Percentiles rank a stretch among this genome's conserved stretches.
Conservation (phyloP, 23 red algal species). For the Gracilariopsis chorda region DNA sequence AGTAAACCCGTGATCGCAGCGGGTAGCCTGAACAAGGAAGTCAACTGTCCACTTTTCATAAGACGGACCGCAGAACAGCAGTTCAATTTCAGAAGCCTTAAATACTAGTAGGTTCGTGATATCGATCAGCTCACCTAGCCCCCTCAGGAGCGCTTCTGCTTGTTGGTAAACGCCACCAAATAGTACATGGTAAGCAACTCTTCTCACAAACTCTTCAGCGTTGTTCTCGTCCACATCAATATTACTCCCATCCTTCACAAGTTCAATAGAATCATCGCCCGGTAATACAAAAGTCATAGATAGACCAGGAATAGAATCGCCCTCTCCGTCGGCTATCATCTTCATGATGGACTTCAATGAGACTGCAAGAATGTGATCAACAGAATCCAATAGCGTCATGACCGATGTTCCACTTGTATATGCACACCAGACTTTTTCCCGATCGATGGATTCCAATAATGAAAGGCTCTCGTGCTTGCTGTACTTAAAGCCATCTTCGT, state of each 20-base stretch:
- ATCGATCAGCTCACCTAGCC: constrained; percentile 65
- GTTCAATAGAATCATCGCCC: constrained; percentile 74
- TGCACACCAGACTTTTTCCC: constrained; percentile 16
- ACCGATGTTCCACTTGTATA: constrained; percentile 33
- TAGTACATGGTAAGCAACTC: constrained; percentile 66
- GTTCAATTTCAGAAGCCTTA: constrained; percentile 61
- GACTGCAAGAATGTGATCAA: constrained; percentile 75
- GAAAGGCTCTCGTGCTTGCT: background rate
- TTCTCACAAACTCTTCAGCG: constrained; percentile 70
- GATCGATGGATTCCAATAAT: background rate
- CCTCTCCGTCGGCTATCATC: constrained; percentile 54
- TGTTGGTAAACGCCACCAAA: constrained; percentile 77
- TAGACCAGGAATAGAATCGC: constrained; percentile 57
- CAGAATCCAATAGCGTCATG: constrained; percentile 58
- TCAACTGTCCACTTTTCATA: constrained; percentile 81
- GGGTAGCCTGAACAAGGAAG: constrained; percentile 74
- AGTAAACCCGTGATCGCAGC: constrained; percentile 94
- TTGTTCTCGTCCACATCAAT: constrained; percentile 74
- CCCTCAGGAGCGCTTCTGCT: constrained; percentile 74
- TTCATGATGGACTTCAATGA: constrained; percentile 71
- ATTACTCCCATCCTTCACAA: constrained; percentile 56
- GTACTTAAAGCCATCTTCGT: background rate
- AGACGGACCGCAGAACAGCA: constrained; percentile 83
- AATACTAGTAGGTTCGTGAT: constrained; percentile 73
- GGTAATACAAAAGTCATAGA: constrained; percentile 88